These are phyloP conservation scores for Termitomyces sp. DNA, from an alignment of 768 basidiomycete species.

Conservation along the genomic window DNA sequence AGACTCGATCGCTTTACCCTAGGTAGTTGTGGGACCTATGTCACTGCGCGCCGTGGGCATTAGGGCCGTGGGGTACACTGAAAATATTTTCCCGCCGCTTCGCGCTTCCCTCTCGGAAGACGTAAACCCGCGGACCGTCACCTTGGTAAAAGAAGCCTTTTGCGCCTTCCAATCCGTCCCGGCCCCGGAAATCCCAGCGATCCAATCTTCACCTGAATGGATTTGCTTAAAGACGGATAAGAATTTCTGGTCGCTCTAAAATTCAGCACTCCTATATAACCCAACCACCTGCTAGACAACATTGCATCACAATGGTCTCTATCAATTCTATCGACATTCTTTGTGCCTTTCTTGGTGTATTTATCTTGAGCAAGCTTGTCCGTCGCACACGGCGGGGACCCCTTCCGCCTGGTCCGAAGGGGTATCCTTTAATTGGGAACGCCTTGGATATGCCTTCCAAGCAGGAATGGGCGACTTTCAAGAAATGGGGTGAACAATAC, in stretches of 20 bases:
- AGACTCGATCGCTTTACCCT: not conserved
- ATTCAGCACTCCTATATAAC: constrained; percentile 18
- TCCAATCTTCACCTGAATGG: constrained; percentile 27
- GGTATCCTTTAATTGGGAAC: constrained; percentile 50
- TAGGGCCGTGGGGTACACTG: not conserved
- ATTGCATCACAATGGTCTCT: constrained; percentile 19
- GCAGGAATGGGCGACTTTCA: constrained; percentile 46
- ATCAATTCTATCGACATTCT: constrained; percentile 25
- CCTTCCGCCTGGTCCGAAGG: constrained; percentile 47
- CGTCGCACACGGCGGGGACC: constrained; percentile 16
- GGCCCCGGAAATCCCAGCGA: constrained; percentile 28
- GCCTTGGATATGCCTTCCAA: constrained; percentile 45
- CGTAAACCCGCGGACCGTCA: constrained; percentile 37
- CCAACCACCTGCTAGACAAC: constrained; percentile 10
- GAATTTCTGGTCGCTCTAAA: constrained; percentile 12
- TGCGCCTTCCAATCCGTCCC: constrained; percentile 24
- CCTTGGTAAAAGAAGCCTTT: constrained; percentile 23
- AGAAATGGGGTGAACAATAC: constrained; percentile 46
- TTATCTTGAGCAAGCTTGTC: constrained; percentile 27
- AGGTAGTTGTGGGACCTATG: not conserved
- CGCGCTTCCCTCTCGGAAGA: constrained; percentile 2
- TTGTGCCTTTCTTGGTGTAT: constrained; percentile 26
- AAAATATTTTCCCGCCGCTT: not conserved
- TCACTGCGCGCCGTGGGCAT: not conserved
- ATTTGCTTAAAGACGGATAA: constrained; percentile 27